These are phyloP conservation scores for Ophiostoma ips DNA, from an alignment of 2,329 filamentous ascomycete genomes.

Conservation along the genomic window DNA sequence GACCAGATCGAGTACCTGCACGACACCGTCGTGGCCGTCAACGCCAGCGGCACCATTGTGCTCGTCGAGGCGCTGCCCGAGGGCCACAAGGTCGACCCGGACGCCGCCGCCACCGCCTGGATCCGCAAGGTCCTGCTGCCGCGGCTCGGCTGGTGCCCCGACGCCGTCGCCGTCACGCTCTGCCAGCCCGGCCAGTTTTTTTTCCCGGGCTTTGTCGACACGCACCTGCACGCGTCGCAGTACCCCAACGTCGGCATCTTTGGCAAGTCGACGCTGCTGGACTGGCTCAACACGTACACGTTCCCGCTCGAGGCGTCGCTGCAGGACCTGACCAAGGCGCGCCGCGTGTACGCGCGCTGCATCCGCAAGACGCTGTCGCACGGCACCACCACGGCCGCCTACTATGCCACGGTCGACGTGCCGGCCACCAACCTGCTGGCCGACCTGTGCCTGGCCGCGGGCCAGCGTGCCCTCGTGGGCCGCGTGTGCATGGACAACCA, in stretches of 20 bases:
- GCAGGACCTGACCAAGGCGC: slow-evolving; percentile 45
- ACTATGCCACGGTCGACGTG: slow-evolving; percentile 84
- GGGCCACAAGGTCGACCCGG: slow-evolving; percentile 9
- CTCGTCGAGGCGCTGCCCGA: slow-evolving; percentile 25
- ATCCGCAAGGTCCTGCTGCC: slow-evolving; percentile 21
- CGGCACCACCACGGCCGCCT: slow-evolving; percentile 88
- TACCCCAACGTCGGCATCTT: slow-evolving; percentile 92
- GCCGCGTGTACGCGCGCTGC: slow-evolving; percentile 60
- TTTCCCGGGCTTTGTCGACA: slow-evolving; percentile 79
- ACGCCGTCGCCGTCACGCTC: slow-evolving; percentile 23
- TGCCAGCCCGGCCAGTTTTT: slow-evolving; percentile 50
- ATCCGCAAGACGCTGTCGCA: slow-evolving; percentile 70
- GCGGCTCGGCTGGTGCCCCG: slow-evolving; percentile 31
- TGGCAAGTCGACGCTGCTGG: slow-evolving; percentile 79
- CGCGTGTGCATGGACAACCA: slow-evolving; percentile 85
- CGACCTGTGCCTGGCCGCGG: slow-evolving; percentile 61
- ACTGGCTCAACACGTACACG: slow-evolving; percentile 90
- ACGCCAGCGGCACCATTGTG: slow-evolving; percentile 34
- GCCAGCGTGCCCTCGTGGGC: slow-evolving; percentile 83
- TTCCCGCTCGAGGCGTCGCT: slow-evolving; percentile 84
- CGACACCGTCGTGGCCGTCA: slow-evolving; percentile 36
- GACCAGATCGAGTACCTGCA: slow-evolving; percentile 38
- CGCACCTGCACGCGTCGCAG: slow-evolving; percentile 88
- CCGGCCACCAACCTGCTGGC: slow-evolving; percentile 82
- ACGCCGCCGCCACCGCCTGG: slow-evolving; percentile 10